Evolutionary conservation across 208 protist species (phyloP), one percentile per base, ranked within the genome.

Genomic region (Trichomonas vaginalis): DNA sequence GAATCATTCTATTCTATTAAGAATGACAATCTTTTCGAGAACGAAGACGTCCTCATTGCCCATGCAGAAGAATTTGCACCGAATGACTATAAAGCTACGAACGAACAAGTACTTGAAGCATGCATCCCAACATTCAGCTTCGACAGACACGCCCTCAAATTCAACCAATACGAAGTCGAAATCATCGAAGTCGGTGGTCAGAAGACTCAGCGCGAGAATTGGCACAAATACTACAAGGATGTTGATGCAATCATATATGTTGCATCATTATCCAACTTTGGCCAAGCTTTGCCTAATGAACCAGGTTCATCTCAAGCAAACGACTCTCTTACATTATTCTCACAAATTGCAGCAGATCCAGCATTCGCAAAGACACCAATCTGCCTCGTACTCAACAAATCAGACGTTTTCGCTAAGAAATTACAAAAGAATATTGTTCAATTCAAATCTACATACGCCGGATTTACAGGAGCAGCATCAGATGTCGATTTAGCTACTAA

Each of bases 171-270:
- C 27, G 39, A 95, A 47, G 51, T 80, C 2, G 95, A 95, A 95
- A 12, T 96, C 21, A 46, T 97, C 23, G 96, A 97, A 39, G 96
- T 97, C 35, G 96, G 96, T 95, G 96, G 96, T 46, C 96, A 96
- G 40, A 86, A 95, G 45, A 90, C 27, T 37, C 95, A 97, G 48
- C 42, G 96, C 15, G 39, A 80, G n/a, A 96, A 96, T 90, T 97
- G 96, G 96, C 48, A 87, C 10, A 88, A 83, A 39, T 96, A 95
- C 96, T 96, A 96, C 61, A 21, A 96, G 96, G 96, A 61, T 95
- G 97, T 95, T 62, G 47, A 62, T 48, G 47, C n/a, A 15, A 35
- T 96, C 27, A 62, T 96, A 6, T 96, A 96, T 51, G 95, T 96
- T 83, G 61, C 45, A 48, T 96, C 95, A 12, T 40, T 96, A 21